Base-by-base conservation (phyloP, 1,284 basidiomycete species). In the Heterobasidion irregulare region DNA sequence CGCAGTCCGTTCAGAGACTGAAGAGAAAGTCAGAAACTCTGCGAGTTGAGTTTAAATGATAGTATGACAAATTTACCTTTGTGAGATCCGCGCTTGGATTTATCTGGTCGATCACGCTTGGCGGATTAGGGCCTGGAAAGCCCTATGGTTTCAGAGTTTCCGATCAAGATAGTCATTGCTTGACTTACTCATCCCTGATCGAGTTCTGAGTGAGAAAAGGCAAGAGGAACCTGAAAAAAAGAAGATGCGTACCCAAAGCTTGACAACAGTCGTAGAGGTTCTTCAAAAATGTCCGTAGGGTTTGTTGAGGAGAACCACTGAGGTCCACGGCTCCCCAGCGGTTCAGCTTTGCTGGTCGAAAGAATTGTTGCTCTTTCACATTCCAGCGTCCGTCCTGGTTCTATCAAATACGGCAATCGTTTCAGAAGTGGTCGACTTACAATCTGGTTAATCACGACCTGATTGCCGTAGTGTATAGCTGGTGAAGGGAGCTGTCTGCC, bases 311-410 rank as follows among this genome's bases (percentile, higher is more conserved):
- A 41, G 12, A 41, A 41, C 38, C n/a, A n/a, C 12, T 41, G 7
- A 68, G 64, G 5, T 55, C 56, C 2, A 64, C 53, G 15, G 69
- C 53, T n/a, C 58, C 60, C 62, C 67, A 70, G 10, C 56, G 59
- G 19, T 56, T 52, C 32, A 67, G 49, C 13, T 53, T 49, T 26
- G 54, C 57, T 2, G 59, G 57, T 38, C 46, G 12, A 32, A 50
- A 46, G 43, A 55, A 52, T 13, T 18, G 16, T 53, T 68, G 62
- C 2, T 61, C 57, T 7, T 68, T 60, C 54, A 75, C 63, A 51
- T 73, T 68, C 73, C 73, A 75, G 0, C 62, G 48, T 2, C 72
- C 71, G 16, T 41, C 38, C 38, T 41, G 3, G n/a, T 10, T 10
- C 38, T 41, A n/a, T 41, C n/a, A 41, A 7, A 26, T 26, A 26